A percentile compares a stretch with the other conserved stretches of the same genome.
These are phyloP conservation scores for Sorghum bicolor DNA, from an alignment of 176 grass and related monocot species.

Conservation along the genomic window DNA sequence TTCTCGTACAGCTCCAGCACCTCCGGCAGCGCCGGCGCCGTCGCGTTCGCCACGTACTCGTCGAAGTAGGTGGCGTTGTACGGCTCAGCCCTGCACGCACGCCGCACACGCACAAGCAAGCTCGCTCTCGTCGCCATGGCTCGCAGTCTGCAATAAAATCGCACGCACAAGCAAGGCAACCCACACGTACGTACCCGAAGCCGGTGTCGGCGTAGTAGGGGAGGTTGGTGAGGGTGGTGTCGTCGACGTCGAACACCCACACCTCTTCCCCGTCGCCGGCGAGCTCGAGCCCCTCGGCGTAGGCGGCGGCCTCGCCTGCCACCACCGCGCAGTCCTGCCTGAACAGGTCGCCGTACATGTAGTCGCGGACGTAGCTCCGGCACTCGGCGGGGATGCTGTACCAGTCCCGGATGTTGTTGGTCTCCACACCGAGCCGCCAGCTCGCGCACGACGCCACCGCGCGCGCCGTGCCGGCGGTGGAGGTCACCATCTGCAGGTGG, in stretches of 20 bases:
- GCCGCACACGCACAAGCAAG: not conserved
- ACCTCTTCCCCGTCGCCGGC: slow-evolving; percentile 39
- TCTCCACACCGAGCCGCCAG: slow-evolving; percentile 53
- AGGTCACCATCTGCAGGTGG: not conserved
- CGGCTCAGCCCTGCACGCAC: not conserved
- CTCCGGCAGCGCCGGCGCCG: slow-evolving; percentile 24
- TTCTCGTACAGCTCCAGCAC: slow-evolving; percentile 23
- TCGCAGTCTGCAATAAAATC: not conserved
- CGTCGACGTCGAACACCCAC: slow-evolving; percentile 62
- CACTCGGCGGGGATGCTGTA: slow-evolving; percentile 35
- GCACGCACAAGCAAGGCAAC: not conserved
- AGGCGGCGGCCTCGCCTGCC: slow-evolving; percentile 34
- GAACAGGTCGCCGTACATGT: slow-evolving; percentile 50
- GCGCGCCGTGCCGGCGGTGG: too few species aligned
- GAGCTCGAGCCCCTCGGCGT: slow-evolving; percentile 22
- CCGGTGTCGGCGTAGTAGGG: slow-evolving; percentile 58
- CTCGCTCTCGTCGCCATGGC: not conserved
- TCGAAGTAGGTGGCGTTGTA: slow-evolving; percentile 16
- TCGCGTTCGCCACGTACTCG: slow-evolving; percentile 3
- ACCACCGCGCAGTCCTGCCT: slow-evolving; percentile 37
- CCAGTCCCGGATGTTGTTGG: slow-evolving; percentile 45
- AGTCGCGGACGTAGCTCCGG: slow-evolving; percentile 40
- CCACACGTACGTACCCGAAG: slow-evolving; percentile 39
- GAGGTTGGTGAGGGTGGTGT: slow-evolving; percentile 52
- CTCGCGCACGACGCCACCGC: slow-evolving; percentile 36